phyloP scores from a whole-genome alignment of 495 filamentous ascomycete species.

The Penicillium odoratum region DNA sequence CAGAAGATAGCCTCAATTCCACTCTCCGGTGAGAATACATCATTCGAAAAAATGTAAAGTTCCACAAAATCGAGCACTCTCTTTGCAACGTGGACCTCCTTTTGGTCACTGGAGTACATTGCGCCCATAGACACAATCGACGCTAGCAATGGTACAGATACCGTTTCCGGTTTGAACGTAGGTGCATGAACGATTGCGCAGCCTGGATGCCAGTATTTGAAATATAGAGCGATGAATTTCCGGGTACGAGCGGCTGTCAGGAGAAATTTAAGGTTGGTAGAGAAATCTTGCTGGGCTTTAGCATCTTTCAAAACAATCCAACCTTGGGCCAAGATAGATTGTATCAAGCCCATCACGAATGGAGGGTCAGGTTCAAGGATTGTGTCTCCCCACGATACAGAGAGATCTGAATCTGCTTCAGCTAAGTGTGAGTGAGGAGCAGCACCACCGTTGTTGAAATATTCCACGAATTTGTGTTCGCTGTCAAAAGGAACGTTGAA shows the following conservation, averaged over 20 bases:
- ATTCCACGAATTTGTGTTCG: conserved; percentile 28
- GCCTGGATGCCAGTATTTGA: conserved; percentile 49
- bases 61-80: conserved; percentile 48
- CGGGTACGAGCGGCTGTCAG: conserved; percentile 44
- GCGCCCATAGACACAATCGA: conserved; percentile 47
- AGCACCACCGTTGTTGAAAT: conserved; percentile 16
- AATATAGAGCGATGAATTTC: conserved; percentile 43
- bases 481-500: conserved; percentile 42
- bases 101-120: conserved; percentile 45
- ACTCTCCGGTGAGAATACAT: conserved; percentile 42
- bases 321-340: conserved; percentile 35
- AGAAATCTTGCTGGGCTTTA: conserved; percentile 43
- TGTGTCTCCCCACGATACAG: neutral
- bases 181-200: conserved; percentile 43
- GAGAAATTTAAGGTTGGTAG: conserved; percentile 37
- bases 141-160: conserved; percentile 38
- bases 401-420: no score
- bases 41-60: conserved; percentile 44
- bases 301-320: conserved; percentile 39
- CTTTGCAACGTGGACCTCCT: conserved; percentile 40
- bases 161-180: conserved; percentile 41
- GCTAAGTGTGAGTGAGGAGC: conserved; percentile 18
- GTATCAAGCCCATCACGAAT: conserved; percentile 39
- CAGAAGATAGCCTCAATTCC: conserved; percentile 37
- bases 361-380: conserved; percentile 39